phyloP scores from a whole-genome alignment of 2,329 filamentous ascomycete genomes.

The Aspergillus oerlinghausenensis region DNA sequence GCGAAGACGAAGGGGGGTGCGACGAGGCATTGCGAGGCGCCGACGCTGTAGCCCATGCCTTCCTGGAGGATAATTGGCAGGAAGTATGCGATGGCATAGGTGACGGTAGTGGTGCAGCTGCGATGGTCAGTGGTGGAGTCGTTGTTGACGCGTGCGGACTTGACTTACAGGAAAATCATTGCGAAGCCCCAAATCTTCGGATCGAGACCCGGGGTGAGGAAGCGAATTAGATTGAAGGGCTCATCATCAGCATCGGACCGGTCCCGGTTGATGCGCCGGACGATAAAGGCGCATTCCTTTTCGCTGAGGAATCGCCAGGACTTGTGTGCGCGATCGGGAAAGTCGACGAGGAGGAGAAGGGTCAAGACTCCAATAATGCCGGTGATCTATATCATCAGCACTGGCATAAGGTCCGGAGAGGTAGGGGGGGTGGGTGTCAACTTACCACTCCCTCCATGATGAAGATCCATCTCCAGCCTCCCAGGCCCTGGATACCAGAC shows the following conservation, averaged over 20 bases:
- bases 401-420: too few relatives aligned
- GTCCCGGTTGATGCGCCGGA: conserved; percentile 50
- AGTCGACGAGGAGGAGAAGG: conserved; percentile 36
- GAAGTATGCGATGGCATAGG: conserved; percentile 74
- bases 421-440: neutral
- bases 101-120: conserved; percentile 61
- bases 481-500: conserved; percentile 40
- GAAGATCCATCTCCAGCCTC: conserved; percentile 53
- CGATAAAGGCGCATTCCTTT: conserved; percentile 46
- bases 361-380: conserved; percentile 24
- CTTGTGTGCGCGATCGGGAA: conserved; percentile 31
- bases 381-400: conserved; percentile 19
- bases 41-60: conserved; percentile 61
- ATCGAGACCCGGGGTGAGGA: conserved; percentile 46
- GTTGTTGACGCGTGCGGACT: conserved; percentile 26
- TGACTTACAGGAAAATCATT: conserved; percentile 48
- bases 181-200: conserved; percentile 54
- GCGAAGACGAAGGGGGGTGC: conserved; percentile 66
- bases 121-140: neutral
- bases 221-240: conserved; percentile 45
- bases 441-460: conserved; percentile 47
- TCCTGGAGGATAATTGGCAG: conserved; percentile 65
- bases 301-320: conserved; percentile 31
- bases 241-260: conserved; percentile 48
- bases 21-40: conserved; percentile 63